These are phyloP conservation scores for Heterobasidion parviporum DNA, from an alignment of 1,284 basidiomycete species.

Conservation along the genomic window DNA sequence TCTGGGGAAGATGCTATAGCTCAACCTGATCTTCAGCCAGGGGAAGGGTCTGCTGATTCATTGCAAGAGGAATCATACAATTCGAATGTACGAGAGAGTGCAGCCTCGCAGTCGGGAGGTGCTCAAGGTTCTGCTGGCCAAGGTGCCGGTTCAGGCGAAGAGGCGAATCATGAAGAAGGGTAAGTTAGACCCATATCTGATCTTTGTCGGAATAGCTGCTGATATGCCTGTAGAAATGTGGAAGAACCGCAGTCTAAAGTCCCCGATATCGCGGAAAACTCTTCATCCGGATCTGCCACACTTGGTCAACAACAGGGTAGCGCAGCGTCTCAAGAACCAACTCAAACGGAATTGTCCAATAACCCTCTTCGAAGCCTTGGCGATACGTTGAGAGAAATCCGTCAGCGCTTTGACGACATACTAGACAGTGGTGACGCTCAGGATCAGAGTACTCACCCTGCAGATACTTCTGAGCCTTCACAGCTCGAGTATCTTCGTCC, in stretches of 20 bases:
- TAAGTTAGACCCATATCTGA: slow-evolving; percentile 2
- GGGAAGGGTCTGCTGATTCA: slow-evolving; percentile 18
- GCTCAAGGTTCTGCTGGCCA: slow-evolving; percentile 12
- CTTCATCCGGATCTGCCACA: slow-evolving; percentile 2
- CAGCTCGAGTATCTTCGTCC: slow-evolving; percentile 83
- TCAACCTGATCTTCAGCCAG: slow-evolving; percentile 31
- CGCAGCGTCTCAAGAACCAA: slow-evolving; percentile 30
- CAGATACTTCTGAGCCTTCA: slow-evolving; percentile 32
- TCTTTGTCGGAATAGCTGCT: neutral
- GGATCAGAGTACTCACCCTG: slow-evolving; percentile 21
- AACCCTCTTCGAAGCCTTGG: slow-evolving; percentile 81
- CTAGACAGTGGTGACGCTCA: slow-evolving; percentile 39
- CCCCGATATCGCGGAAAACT: slow-evolving; percentile 3
- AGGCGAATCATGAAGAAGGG: slow-evolving; percentile 7
- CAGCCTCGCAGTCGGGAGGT: slow-evolving; percentile 1
- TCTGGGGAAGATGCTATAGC: slow-evolving; percentile 19
- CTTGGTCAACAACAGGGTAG: slow-evolving; percentile 31
- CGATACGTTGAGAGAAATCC: slow-evolving; percentile 82
- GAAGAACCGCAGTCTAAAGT: slow-evolving; percentile 1
- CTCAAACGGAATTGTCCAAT: slow-evolving; percentile 20
- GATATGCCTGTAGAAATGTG: neutral
- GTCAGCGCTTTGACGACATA: slow-evolving; percentile 81
- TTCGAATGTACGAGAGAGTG: slow-evolving; percentile 6
- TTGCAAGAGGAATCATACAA: slow-evolving; percentile 10
- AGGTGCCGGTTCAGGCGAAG: slow-evolving; percentile 3